phyloP scores from a whole-genome alignment of 805 yeast genomes.

The Ogataea henricii region DNA sequence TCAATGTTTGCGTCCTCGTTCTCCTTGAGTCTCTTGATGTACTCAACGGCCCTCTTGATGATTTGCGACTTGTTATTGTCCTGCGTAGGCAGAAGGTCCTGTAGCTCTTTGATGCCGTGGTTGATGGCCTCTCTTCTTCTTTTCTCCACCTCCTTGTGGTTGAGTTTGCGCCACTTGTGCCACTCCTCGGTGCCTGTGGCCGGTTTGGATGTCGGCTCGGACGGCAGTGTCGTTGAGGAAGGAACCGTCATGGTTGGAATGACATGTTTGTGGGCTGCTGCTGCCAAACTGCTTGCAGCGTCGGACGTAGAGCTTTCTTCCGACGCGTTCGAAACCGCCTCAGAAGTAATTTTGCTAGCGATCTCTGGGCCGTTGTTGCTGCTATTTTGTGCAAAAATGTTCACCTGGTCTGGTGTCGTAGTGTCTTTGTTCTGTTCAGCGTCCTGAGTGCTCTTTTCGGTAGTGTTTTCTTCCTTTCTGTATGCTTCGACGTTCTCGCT shows the following conservation, averaged over 20 bases:
- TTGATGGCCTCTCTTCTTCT: conserved; percentile 89
- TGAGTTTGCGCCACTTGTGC: conserved; percentile 80
- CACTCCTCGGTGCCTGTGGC: conserved; percentile 79
- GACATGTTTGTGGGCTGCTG: conserved; percentile 5
- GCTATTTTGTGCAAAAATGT: not conserved
- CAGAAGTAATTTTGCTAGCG: not conserved
- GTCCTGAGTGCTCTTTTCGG: not conserved
- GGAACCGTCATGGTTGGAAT: conserved; percentile 29
- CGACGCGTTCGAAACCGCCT: not conserved
- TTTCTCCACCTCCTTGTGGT: conserved; percentile 94
- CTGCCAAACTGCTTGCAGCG: conserved; percentile 6
- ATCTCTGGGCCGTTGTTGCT: not conserved
- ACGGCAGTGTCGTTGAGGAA: conserved; percentile 21
- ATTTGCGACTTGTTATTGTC: conserved; percentile 92
- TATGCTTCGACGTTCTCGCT: not conserved
- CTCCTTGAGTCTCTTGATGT: conserved; percentile 84
- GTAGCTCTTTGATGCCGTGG: conserved; percentile 79
- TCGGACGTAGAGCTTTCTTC: not conserved
- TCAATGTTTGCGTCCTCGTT: conserved; percentile 87
- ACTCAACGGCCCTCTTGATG: conserved; percentile 84
- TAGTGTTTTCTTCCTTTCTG: not conserved
- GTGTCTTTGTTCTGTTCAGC: not conserved
- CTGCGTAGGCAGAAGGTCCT: conserved; percentile 74
- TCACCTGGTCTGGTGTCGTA: not conserved
- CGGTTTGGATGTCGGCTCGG: conserved; percentile 45